A percentile compares a stretch with the other conserved stretches of the same genome.
Evolutionary conservation across 768 basidiomycete species (phyloP).

Genomic region (Tricholoma furcatifolium): DNA sequence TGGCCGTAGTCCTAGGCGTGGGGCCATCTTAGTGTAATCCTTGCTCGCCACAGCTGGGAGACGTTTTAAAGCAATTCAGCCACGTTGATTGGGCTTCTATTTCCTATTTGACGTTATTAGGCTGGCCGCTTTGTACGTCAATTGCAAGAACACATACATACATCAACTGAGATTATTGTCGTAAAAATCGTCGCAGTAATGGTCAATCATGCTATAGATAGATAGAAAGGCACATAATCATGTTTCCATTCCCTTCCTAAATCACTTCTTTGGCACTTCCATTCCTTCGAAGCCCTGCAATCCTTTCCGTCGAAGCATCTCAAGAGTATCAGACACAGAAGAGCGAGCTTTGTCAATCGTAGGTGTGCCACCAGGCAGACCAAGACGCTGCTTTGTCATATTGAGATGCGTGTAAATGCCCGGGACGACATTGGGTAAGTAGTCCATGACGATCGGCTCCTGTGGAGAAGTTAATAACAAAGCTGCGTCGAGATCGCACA

Average conservation of each 20-base stretch:
- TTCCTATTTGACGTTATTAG: no score
- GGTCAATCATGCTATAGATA: background rate
- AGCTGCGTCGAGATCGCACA: background rate
- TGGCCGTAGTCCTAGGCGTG: background rate
- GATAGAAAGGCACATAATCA: background rate
- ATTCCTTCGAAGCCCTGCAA: slow-evolving; percentile 20
- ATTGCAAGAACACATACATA: no score
- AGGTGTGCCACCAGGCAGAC: slow-evolving; percentile 68
- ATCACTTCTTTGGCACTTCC: slow-evolving; percentile 17
- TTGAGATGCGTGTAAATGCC: slow-evolving; percentile 76
- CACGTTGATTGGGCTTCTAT: no score
- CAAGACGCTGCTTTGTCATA: slow-evolving; percentile 76
- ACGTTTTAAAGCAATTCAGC: background rate
- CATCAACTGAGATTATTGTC: no score
- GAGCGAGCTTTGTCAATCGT: slow-evolving; percentile 67
- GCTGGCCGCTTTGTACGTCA: no score
- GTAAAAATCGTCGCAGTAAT: background rate
- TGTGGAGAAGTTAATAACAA: slow-evolving; percentile 25
- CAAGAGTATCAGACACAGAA: slow-evolving; percentile 70
- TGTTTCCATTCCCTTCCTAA: background rate
- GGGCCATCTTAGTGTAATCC: background rate
- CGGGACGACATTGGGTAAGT: slow-evolving; percentile 77
- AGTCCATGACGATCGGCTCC: slow-evolving; percentile 82
- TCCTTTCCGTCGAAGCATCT: slow-evolving; percentile 56
- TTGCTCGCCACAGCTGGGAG: no score